Evolutionary conservation across 495 filamentous ascomycete species (phyloP).

Genomic region (Trichoderma orchidacearum): DNA sequence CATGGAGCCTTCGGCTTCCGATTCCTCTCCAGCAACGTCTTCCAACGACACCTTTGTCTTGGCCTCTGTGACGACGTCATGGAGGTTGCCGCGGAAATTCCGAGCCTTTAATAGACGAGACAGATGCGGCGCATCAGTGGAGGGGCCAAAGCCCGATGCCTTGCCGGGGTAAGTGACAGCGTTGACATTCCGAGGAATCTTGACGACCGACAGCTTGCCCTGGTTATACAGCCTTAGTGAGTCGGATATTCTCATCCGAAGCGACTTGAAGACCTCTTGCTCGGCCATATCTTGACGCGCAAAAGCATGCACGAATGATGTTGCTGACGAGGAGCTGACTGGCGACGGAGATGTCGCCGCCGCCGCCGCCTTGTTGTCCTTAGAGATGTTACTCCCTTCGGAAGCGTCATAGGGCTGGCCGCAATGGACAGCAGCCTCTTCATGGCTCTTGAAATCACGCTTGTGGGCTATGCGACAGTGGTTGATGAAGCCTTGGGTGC

Average conservation of each 20-base stretch:
- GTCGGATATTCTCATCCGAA: slow-evolving; percentile 30
- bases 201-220: slow-evolving; percentile 30
- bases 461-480: slow-evolving; percentile 93
- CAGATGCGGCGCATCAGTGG: slow-evolving; percentile 61
- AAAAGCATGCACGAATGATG: slow-evolving; percentile 56
- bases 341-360: slow-evolving; percentile 3
- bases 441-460: slow-evolving; percentile 83
- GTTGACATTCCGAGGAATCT: slow-evolving; percentile 17
- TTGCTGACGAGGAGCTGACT: slow-evolving; percentile 11
- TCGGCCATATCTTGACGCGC: slow-evolving; percentile 45
- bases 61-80: slow-evolving; percentile 42
- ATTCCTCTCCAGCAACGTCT: slow-evolving; percentile 29
- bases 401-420: slow-evolving; percentile 68
- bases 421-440: slow-evolving; percentile 81
- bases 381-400: slow-evolving; percentile 31
- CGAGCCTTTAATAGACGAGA: slow-evolving; percentile 53
- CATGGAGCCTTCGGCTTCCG: slow-evolving; percentile 4
- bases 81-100: slow-evolving; percentile 50
- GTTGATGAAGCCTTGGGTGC: slow-evolving; percentile 95
- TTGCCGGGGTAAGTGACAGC: neutral
- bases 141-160: slow-evolving; percentile 34
- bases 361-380: slow-evolving; percentile 28
- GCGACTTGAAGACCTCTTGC: slow-evolving; percentile 35
- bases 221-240: slow-evolving; percentile 30
- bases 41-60: slow-evolving; percentile 42